phyloP scores from a whole-genome alignment of 2,329 filamentous ascomycete species.

The Alternaria brassicae region DNA sequence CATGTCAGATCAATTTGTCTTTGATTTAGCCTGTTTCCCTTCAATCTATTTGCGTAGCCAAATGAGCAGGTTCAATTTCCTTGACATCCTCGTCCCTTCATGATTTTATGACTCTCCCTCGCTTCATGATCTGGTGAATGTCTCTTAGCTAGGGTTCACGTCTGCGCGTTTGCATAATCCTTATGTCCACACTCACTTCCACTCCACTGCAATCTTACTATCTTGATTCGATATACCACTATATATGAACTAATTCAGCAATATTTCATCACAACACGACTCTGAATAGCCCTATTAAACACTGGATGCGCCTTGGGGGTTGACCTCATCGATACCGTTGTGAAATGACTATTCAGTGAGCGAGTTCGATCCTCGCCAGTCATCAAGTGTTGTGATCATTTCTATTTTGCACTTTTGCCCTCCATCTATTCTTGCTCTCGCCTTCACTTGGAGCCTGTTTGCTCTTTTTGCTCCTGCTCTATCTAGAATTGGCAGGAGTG shows the following conservation, averaged over 20 bases:
- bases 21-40: neutral
- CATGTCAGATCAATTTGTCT: neutral
- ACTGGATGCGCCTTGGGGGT: neutral
- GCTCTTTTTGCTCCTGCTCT: neutral
- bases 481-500: neutral
- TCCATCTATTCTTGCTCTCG: neutral
- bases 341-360: neutral
- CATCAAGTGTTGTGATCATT: neutral
- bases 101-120: neutral
- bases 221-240: neutral
- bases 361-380: neutral
- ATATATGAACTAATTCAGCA: neutral
- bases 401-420: neutral
- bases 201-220: neutral
- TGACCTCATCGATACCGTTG: neutral
- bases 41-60: neutral
- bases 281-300: neutral
- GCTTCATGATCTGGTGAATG: neutral
- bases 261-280: neutral
- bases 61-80: neutral
- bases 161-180: neutral
- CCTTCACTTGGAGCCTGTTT: neutral
- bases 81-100: neutral
- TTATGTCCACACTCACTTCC: neutral
- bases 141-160: fast-evolving